Evolutionary conservation across 1,284 basidiomycete genomes (phyloP).

Genomic region (Fomitiporia mediterranea): DNA sequence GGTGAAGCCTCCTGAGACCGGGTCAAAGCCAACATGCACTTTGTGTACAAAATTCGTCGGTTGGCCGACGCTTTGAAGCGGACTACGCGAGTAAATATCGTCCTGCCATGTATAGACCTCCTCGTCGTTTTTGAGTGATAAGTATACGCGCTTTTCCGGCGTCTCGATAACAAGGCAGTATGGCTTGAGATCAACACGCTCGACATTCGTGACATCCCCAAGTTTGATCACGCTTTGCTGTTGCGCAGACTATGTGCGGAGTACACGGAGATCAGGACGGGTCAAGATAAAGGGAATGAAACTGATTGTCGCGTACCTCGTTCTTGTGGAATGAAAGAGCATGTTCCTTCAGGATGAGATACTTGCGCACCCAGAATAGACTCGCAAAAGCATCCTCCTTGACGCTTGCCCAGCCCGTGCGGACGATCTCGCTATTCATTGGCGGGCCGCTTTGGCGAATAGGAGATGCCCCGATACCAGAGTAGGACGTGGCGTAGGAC

Average conservation of each 20-base stretch:
- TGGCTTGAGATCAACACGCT: conserved; percentile 89
- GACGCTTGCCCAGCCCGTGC: conserved; percentile 69
- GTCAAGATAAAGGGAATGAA: conserved; percentile 7
- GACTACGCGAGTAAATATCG: conserved; percentile 90
- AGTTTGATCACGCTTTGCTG: conserved; percentile 67
- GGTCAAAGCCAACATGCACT: conserved; percentile 97
- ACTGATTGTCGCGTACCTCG: conserved; percentile 66
- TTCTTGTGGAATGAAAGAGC: conserved; percentile 86
- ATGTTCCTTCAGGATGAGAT: conserved; percentile 82
- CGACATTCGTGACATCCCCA: conserved; percentile 80
- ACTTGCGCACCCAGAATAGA: conserved; percentile 91
- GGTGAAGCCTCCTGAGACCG: conserved; percentile 89
- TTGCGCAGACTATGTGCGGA: conserved; percentile 47
- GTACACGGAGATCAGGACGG: conserved; percentile 2
- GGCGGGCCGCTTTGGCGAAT: conserved; percentile 46
- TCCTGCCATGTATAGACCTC: conserved; percentile 98
- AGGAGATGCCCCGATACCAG: conserved; percentile 74
- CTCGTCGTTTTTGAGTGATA: conserved; percentile 88
- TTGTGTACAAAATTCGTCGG: conserved; percentile 98
- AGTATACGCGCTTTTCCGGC: conserved; percentile 72
- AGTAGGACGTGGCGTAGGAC: conserved; percentile 56
- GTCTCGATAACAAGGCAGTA: conserved; percentile 87
- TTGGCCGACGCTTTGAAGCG: conserved; percentile 88
- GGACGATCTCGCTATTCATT: conserved; percentile 43
- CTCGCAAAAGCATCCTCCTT: conserved; percentile 91